Conservation (phyloP, 1,284 basidiomycete species). For the Ceratobasidium sp. region DNA sequence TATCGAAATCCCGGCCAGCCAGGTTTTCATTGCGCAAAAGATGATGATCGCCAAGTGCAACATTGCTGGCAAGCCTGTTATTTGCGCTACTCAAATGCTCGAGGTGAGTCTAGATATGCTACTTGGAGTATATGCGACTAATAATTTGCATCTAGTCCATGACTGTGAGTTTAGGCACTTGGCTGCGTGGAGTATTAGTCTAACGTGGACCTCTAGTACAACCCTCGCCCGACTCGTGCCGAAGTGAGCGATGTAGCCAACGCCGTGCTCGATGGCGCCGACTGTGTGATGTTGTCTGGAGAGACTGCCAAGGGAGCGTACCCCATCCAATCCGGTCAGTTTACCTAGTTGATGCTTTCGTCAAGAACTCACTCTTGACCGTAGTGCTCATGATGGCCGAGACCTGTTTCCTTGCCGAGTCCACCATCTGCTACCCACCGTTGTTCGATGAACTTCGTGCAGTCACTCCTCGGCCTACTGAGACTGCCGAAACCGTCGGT, state of each 20-base stretch:
- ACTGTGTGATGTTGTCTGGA: conserved; percentile 98
- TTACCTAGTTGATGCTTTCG: neutral
- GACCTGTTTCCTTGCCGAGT: conserved; percentile 93
- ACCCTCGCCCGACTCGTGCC: conserved; percentile 95
- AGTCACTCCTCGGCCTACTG: conserved; percentile 83
- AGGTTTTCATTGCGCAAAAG: conserved; percentile 98
- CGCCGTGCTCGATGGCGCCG: conserved; percentile 94
- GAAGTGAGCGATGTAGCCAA: conserved; percentile 98
- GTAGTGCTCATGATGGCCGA: conserved; percentile 98
- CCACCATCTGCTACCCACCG: conserved; percentile 91
- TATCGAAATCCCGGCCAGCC: conserved; percentile 97
- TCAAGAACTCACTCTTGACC: neutral
- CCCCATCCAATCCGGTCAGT: conserved; percentile 87
- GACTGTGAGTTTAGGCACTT: conserved; percentile 67
- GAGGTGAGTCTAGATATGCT: conserved; percentile 65
- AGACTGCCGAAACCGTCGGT: conserved; percentile 92
- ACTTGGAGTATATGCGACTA: conserved; percentile 39
- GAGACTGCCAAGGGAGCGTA: conserved; percentile 97
- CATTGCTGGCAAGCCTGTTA: conserved; percentile 95
- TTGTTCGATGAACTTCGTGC: conserved; percentile 87
- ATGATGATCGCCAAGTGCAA: conserved; percentile 99
- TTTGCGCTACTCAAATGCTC: conserved; percentile 99
- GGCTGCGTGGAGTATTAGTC: conserved; percentile 40
- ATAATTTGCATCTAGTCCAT: conserved; percentile 67
- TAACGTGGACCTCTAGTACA: conserved; percentile 68